A percentile compares a stretch with the other conserved stretches of the same genome.
Evolutionary conservation across 78 protist species (phyloP).

Genomic region (Guillardia theta): DNA sequence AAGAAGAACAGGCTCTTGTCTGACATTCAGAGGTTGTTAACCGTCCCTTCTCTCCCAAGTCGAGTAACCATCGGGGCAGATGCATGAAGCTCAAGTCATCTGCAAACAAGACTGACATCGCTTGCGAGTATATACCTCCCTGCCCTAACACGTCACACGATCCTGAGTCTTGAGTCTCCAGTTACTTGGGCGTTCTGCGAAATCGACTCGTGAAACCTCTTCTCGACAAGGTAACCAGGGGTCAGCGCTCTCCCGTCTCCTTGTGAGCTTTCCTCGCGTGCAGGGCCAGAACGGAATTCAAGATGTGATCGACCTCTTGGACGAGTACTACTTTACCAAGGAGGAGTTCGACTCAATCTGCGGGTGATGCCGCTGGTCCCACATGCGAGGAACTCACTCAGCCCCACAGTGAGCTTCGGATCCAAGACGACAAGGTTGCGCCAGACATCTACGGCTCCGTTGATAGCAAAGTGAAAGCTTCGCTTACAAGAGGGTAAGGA

Average conservation of each 20-base stretch:
- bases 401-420: not conserved
- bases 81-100: not conserved
- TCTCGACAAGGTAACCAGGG: not conserved
- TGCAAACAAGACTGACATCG: not conserved
- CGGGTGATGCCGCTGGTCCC: not conserved
- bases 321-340: not conserved
- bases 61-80: too few relatives aligned
- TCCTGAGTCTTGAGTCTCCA: not conserved
- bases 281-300: not conserved
- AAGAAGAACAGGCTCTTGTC: slow-evolving; percentile 42
- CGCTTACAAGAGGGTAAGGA: slow-evolving; percentile 19
- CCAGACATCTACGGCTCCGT: not conserved
- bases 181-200: not conserved
- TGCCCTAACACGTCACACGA: not conserved
- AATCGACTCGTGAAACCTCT: not conserved
- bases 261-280: not conserved
- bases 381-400: not conserved
- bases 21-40: not conserved
- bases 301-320: not conserved
- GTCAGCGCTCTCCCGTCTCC: not conserved
- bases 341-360: slow-evolving; percentile 32
- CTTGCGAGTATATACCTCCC: slow-evolving; percentile 27
- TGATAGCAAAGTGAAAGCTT: not conserved
- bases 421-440: not conserved
- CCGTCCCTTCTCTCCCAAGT: too few relatives aligned